These are phyloP conservation scores for Piper longum DNA, from an alignment of 164 flowering plant species.

Conservation along the genomic window DNA sequence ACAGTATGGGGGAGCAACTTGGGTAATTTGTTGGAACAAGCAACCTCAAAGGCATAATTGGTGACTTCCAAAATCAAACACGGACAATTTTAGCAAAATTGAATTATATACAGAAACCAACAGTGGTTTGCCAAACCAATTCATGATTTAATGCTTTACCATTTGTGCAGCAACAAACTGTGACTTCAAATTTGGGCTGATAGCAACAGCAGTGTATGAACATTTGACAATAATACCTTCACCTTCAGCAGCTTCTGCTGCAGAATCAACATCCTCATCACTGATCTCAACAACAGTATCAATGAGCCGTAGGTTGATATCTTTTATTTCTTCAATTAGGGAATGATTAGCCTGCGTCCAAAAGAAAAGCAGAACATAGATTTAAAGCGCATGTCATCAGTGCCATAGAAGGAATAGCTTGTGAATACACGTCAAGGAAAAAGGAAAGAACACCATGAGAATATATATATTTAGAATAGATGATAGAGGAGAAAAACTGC, in stretches of 20 bases:
- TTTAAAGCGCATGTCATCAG: too few relatives aligned
- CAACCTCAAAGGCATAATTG: conserved; percentile 63
- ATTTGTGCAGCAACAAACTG: conserved; percentile 61
- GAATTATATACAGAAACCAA: not conserved
- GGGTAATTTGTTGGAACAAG: conserved; percentile 81
- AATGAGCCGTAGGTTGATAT: conserved; percentile 64
- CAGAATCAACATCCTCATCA: conserved; percentile 58
- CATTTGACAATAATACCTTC: conserved; percentile 81
- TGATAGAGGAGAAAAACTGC: too few relatives aligned
- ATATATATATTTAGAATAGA: too few relatives aligned
- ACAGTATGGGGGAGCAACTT: conserved; percentile 59
- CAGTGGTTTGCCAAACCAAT: not conserved
- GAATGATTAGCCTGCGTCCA: conserved; percentile 59
- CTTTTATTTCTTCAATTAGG: conserved; percentile 64
- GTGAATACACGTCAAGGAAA: too few relatives aligned
- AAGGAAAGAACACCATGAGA: too few relatives aligned
- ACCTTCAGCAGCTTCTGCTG: conserved; percentile 41
- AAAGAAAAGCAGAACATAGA: too few relatives aligned
- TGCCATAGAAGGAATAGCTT: too few relatives aligned
- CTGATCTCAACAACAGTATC: conserved; percentile 74
- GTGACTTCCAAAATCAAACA: conserved; percentile 29
- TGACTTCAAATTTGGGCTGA: conserved; percentile 60
- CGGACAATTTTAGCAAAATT: not conserved
- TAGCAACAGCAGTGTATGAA: conserved; percentile 67
- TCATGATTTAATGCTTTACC: conserved; percentile 22